Conservation (phyloP, 768 basidiomycete species). For the Phaeotremella skinneri region DNA sequence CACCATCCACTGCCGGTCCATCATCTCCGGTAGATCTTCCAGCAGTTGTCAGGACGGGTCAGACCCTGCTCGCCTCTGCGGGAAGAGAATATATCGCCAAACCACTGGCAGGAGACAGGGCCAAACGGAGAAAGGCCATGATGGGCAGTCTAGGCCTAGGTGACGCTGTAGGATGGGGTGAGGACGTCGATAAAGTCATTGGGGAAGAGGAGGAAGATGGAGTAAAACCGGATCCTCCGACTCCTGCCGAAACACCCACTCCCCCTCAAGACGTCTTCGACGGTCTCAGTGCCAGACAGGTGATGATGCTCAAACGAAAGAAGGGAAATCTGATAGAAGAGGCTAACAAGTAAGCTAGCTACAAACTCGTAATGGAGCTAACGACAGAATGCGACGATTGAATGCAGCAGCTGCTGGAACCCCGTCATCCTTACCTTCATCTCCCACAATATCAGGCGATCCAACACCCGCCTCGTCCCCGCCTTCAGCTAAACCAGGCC, state of each 20-base stretch:
- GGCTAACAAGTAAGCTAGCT: constrained; percentile 41
- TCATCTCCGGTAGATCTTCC: constrained; percentile 51
- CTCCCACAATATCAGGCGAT: constrained; percentile 9
- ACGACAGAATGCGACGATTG: constrained; percentile 34
- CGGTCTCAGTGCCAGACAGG: constrained; percentile 82
- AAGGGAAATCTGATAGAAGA: constrained; percentile 70
- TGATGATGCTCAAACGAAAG: constrained; percentile 90
- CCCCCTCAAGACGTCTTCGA: constrained; percentile 45
- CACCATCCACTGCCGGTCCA: not conserved
- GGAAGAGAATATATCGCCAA: constrained; percentile 76
- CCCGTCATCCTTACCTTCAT: constrained; percentile 11
- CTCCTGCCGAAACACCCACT: constrained; percentile 9
- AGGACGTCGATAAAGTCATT: constrained; percentile 46
- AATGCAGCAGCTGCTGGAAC: constrained; percentile 32
- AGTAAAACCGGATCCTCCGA: constrained; percentile 6
- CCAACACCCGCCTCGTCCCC: constrained; percentile 13
- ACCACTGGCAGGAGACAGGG: constrained; percentile 30
- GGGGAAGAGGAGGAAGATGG: constrained; percentile 39
- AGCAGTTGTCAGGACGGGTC: constrained; percentile 66
- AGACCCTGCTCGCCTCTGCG: constrained; percentile 81
- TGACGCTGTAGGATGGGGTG: constrained; percentile 42
- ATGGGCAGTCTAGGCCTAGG: constrained; percentile 44
- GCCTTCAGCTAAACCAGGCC: constrained; percentile 5
- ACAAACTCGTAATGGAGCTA: not conserved
- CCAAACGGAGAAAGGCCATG: constrained; percentile 43